Conservation (phyloP, 345 rosid genomes). For the Arabidopsis thaliana region DNA sequence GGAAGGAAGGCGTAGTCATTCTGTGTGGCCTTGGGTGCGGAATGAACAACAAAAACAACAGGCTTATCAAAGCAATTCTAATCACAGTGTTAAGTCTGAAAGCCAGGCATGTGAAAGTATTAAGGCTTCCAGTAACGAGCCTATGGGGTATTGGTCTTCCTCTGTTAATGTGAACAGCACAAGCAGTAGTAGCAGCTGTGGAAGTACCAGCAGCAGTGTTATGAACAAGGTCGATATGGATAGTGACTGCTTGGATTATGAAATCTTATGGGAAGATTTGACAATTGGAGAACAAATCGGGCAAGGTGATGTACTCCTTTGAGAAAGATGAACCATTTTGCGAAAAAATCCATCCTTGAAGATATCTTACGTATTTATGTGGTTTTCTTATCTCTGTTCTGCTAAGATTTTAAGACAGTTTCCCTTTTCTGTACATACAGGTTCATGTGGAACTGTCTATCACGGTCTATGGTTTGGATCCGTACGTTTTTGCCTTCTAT, state of each 20-base stretch:
- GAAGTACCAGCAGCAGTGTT: conserved; percentile 84
- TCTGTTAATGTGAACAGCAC: conserved; percentile 81
- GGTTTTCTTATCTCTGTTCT: conserved; percentile 34
- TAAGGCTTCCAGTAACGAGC: conserved; percentile 63
- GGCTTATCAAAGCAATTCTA: conserved; percentile 51
- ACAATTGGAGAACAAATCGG: conserved; percentile 85
- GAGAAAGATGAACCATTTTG: not conserved
- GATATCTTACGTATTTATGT: conserved; percentile 21
- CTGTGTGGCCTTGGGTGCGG: conserved; percentile 66
- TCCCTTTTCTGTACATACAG: conserved; percentile 49
- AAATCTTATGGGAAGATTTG: conserved; percentile 95
- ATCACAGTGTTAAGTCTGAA: conserved; percentile 55
- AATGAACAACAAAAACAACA: conserved; percentile 66
- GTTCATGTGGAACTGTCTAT: conserved; percentile 96
- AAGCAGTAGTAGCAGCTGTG: conserved; percentile 92
- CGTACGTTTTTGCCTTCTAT: conserved; percentile 76
- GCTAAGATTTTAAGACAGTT: conserved; percentile 11
- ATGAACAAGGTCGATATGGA: conserved; percentile 79
- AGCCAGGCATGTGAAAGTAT: conserved; percentile 53
- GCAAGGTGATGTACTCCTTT: conserved; percentile 68
- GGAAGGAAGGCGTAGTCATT: conserved; percentile 57
- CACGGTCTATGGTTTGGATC: conserved; percentile 99
- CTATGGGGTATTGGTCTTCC: conserved; percentile 81
- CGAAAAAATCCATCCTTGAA: conserved; percentile 4
- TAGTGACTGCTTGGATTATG: conserved; percentile 83